Percentiles rank a stretch among this genome's conserved stretches.
Evolutionary conservation across 2,329 filamentous ascomycete species (phyloP).

Genomic region (Trichoderma pleuroti): DNA sequence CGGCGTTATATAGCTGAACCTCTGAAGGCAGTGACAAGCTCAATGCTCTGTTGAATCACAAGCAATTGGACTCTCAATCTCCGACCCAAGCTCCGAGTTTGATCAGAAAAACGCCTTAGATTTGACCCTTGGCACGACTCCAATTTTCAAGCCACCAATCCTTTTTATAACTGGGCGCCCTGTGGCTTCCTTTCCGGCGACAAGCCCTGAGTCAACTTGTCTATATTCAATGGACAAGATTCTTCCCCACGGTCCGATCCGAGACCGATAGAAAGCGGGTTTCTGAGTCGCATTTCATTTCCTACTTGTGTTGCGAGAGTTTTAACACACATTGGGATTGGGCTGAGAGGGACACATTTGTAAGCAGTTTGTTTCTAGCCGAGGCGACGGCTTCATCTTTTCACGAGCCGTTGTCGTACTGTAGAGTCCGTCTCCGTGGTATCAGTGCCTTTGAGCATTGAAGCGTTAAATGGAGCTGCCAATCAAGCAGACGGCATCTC

Average conservation of each 20-base stretch:
- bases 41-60: not conserved
- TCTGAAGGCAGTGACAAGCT: not conserved
- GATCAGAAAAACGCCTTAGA: not conserved
- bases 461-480: not conserved
- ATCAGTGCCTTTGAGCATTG: not conserved
- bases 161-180: not conserved
- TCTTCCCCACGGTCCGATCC: not conserved
- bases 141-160: constrained; percentile 11
- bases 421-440: not conserved
- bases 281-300: not conserved
- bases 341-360: not conserved
- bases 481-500: not conserved
- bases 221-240: not conserved
- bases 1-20: not conserved
- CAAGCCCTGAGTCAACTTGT: not conserved
- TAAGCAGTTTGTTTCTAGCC: not conserved
- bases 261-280: not conserved
- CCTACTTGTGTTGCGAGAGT: not conserved
- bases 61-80: not conserved
- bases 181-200: not conserved
- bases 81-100: not conserved
- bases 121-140: not conserved
- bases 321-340: not conserved
- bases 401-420: not conserved
- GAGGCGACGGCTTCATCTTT: not conserved